These are phyloP conservation scores for Proliferodiscus dingleyae DNA, from an alignment of 2,329 filamentous ascomycete species.

Conservation along the genomic window DNA sequence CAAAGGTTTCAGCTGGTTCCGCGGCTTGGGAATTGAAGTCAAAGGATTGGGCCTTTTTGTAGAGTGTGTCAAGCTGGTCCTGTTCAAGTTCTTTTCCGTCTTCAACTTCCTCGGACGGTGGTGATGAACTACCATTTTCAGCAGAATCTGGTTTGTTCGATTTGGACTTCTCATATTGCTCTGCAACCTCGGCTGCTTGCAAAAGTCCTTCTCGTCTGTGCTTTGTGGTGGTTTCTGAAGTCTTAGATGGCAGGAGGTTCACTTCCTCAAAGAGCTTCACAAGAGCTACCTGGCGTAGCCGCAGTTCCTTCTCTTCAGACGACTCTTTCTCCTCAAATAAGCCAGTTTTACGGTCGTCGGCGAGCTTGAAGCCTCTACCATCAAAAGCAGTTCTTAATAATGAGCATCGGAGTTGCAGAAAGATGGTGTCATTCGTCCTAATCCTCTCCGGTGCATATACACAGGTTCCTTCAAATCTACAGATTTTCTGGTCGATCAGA, in stretches of 20 bases:
- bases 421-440: constrained; percentile 90
- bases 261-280: constrained; percentile 89
- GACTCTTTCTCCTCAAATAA: constrained; percentile 85
- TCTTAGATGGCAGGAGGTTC: constrained; percentile 68
- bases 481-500: constrained; percentile 84
- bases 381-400: constrained; percentile 72
- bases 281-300: constrained; percentile 79
- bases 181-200: constrained; percentile 81
- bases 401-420: constrained; percentile 77
- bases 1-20: constrained; percentile 76
- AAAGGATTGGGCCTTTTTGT: constrained; percentile 94
- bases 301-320: constrained; percentile 74
- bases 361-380: constrained; percentile 53
- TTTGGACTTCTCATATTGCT: constrained; percentile 62
- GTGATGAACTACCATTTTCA: constrained; percentile 36
- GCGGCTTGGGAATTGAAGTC: constrained; percentile 89
- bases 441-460: constrained; percentile 84
- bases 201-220: constrained; percentile 81
- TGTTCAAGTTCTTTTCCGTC: constrained; percentile 91
- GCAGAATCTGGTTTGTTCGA: constrained; percentile 31
- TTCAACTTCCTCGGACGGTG: constrained; percentile 57
- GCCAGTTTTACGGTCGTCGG: constrained; percentile 65
- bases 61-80: constrained; percentile 88
- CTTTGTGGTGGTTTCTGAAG: constrained; percentile 69
- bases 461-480: constrained; percentile 79